A percentile compares a stretch with the other conserved stretches of the same genome.
These are phyloP conservation scores for Amphichorda felina DNA, from an alignment of 2,329 filamentous ascomycete species.

Conservation along the genomic window DNA sequence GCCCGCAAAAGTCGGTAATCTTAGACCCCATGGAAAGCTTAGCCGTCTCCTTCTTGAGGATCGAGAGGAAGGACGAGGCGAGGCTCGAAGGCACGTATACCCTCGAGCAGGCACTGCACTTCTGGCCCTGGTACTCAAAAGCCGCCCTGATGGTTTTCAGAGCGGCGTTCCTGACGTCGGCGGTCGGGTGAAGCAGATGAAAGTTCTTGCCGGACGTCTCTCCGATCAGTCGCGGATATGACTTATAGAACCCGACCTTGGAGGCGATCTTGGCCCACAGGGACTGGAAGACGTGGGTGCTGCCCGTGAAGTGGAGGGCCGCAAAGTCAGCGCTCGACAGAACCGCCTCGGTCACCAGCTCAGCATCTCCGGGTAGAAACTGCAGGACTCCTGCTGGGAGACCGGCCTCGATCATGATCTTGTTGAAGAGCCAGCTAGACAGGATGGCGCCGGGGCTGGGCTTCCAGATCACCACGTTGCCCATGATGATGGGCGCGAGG, in stretches of 20 bases:
- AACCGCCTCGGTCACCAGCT: slow-evolving; percentile 16
- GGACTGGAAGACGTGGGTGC: slow-evolving; percentile 18
- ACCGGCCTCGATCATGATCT: slow-evolving; percentile 25
- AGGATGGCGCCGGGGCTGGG: slow-evolving; percentile 18
- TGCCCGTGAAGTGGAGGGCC: slow-evolving; percentile 21
- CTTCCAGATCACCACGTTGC: slow-evolving; percentile 29
- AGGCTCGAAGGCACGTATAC: slow-evolving; percentile 43
- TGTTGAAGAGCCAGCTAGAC: slow-evolving; percentile 18
- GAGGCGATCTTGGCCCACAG: slow-evolving; percentile 13
- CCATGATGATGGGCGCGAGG: slow-evolving; percentile 19
- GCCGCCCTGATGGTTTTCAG: slow-evolving; percentile 34
- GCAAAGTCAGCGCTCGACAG: slow-evolving; percentile 20
- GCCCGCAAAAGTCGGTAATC: slow-evolving; percentile 28
- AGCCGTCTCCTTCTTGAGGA: slow-evolving; percentile 7
- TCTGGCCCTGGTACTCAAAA: slow-evolving; percentile 39
- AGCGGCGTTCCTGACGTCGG: slow-evolving; percentile 31
- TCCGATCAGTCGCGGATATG: slow-evolving; percentile 30
- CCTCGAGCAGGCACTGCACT: slow-evolving; percentile 37
- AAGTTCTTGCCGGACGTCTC: slow-evolving; percentile 43
- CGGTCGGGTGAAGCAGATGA: slow-evolving; percentile 36
- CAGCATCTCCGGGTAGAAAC: slow-evolving; percentile 22
- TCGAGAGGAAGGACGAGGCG: no score
- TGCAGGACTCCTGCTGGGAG: slow-evolving; percentile 22
- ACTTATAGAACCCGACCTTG: no score
- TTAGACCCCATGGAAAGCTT: slow-evolving; percentile 16